Evolutionary conservation across 805 yeast genomes (phyloP), one percentile per base, ranked within the genome.

Genomic region (Spathaspora sp.): DNA sequence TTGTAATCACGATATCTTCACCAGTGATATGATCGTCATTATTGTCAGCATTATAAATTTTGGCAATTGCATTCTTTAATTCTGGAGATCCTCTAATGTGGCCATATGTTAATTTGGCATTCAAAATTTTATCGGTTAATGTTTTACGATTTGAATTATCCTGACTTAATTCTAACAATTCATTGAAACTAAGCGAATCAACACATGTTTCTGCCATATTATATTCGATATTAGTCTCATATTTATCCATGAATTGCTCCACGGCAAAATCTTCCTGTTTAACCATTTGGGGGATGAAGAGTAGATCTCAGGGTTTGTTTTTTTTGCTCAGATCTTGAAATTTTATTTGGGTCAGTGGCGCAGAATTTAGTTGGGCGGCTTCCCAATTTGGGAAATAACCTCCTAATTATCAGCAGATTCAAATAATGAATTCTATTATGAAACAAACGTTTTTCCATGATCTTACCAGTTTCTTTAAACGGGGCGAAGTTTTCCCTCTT

Each of bases 131-230:
- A 9, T 64, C 59, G 3, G 57, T 28, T 23, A 52, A 39, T 50
- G 23, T 26, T 28, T 46, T 8, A 42, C 46, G 31, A n/a, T 29
- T 47, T 3, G 47, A 47, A 29, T 50, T 16, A 19, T 44, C 49
- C 16, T 28, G 40, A 6, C 46, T 53, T 28, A 76, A 51, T 16
- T 62, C 39, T 42, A 65, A 66, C 4, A 80, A 52, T 28, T 79
- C 77, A 16, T 63, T 54, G 32, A 80, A 54, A 10, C 76, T 62
- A 42, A 80, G 48, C 2, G 83, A 75, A 52, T 70, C 68, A 54
- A 77, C 74, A 57, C 85, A 80, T 1, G 83, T 77, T 59, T 80
- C 84, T 14, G 79, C 84, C 57, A 79, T 58, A 57, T 80, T 80
- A 62, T 60, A 64, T 11, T 55, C 55, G 38, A 74, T 68, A 29